A percentile compares a stretch with the other conserved stretches of the same genome.
Conservation (phyloP, 805 yeast species). For the Scheffersomyces coipomensis region DNA sequence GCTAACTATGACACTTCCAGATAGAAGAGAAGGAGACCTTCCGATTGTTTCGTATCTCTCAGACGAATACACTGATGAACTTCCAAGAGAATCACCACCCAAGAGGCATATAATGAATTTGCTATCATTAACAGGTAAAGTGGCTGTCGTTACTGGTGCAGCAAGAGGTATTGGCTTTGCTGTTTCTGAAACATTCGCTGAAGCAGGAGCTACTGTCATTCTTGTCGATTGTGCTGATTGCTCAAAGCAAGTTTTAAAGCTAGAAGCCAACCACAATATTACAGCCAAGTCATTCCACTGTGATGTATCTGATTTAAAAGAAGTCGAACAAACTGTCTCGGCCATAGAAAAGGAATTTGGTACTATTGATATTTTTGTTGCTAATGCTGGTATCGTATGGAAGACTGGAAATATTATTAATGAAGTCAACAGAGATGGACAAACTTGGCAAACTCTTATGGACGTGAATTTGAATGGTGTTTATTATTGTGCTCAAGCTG, state of each 20-base stretch:
- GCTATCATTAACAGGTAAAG: conserved; percentile 19
- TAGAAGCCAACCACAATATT: conserved; percentile 5
- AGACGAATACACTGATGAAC: conserved; percentile 1
- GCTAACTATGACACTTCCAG: conserved; percentile 4
- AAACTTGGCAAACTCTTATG: conserved; percentile 24
- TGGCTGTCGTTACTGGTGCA: conserved; percentile 29
- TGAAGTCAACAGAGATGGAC: conserved; percentile 12
- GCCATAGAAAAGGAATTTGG: conserved; percentile 24
- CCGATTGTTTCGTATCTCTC: conserved; percentile 2
- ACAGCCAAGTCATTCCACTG: conserved; percentile 25
- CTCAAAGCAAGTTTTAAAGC: conserved; percentile 15
- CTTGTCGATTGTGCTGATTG: conserved; percentile 22
- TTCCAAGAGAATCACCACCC: conserved; percentile 3
- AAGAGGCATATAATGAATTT: conserved; percentile 5
- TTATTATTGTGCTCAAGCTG: conserved; percentile 30
- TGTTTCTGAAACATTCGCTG: conserved; percentile 24
- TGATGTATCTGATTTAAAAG: conserved; percentile 22
- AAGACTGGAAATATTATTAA: conserved; percentile 25
- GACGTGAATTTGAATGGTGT: conserved; percentile 29
- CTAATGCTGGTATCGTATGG: conserved; percentile 34
- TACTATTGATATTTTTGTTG: conserved; percentile 27
- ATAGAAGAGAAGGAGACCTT: conserved; percentile 1
- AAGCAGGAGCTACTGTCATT: conserved; percentile 24
- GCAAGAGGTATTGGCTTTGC: conserved; percentile 31
- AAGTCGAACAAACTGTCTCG: conserved; percentile 18